Conservation (phyloP, 202 grass and related monocot species). For the Panicum hallii region DNA sequence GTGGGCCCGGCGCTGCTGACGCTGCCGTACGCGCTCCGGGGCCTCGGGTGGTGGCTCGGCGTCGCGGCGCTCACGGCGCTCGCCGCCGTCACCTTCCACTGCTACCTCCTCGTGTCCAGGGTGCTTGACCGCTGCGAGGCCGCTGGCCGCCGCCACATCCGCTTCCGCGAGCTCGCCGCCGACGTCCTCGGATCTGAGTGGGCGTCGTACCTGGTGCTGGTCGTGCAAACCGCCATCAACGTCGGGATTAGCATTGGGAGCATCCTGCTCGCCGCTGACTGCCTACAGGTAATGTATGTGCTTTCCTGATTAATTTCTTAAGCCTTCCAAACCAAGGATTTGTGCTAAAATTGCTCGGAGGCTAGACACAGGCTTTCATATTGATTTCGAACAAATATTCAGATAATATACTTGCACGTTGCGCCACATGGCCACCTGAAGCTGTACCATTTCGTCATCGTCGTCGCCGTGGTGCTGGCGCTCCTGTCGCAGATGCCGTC, state of each 20-base stretch:
- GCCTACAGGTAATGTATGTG: slow-evolving; percentile 52
- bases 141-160: slow-evolving; percentile 59
- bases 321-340: no score
- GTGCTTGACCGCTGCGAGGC: slow-evolving; percentile 79
- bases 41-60: slow-evolving; percentile 66
- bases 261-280: slow-evolving; percentile 81
- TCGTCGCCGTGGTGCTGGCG: slow-evolving; percentile 65
- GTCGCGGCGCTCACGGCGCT: slow-evolving; percentile 38
- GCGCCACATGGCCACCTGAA: slow-evolving; percentile 63
- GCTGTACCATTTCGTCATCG: slow-evolving; percentile 86
- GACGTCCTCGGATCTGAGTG: slow-evolving; percentile 73
- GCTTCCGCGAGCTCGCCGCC: slow-evolving; percentile 73
- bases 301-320: neutral
- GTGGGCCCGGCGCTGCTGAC: slow-evolving; percentile 70
- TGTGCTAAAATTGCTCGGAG: no score
- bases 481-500: slow-evolving; percentile 86
- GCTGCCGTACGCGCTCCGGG: slow-evolving; percentile 68
- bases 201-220: slow-evolving; percentile 82
- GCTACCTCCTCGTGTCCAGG: slow-evolving; percentile 69
- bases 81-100: slow-evolving; percentile 66
- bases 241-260: slow-evolving; percentile 71
- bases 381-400: neutral
- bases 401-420: slow-evolving; percentile 84
- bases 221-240: slow-evolving; percentile 73
- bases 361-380: no score